Percentiles rank a stretch among this genome's conserved stretches.
phyloP scores from a whole-genome alignment of 1,139 yeast species.

The Geotrichum histeridarum region DNA sequence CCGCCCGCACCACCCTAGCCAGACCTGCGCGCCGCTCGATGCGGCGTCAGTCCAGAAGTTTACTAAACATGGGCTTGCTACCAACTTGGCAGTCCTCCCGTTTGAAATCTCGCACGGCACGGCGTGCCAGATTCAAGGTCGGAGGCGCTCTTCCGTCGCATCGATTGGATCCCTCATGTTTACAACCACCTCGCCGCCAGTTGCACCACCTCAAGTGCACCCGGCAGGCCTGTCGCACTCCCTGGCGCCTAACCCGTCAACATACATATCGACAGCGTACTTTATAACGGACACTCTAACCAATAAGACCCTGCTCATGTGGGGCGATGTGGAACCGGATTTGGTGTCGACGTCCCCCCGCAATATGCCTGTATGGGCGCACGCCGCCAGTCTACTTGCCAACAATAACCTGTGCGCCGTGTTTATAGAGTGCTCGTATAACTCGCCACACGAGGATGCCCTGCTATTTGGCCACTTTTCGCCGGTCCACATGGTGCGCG shows the following conservation, averaged over 20 bases:
- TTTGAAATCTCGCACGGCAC: conserved; percentile 19
- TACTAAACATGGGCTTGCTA: conserved; percentile 11
- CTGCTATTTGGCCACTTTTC: conserved; percentile 74
- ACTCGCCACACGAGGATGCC: conserved; percentile 44
- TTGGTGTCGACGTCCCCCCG: conserved; percentile 40
- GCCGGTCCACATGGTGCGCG: conserved; percentile 57
- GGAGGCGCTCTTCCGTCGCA: conserved; percentile 15
- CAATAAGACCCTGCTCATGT: conserved; percentile 47
- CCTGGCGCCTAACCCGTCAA: conserved; percentile 25
- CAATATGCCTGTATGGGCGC: conserved; percentile 54
- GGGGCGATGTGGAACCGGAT: conserved; percentile 84
- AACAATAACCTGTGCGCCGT: conserved; percentile 46
- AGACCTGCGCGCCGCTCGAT: background rate
- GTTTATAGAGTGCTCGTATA: conserved; percentile 72
- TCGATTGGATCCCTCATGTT: background rate
- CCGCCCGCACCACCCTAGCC: conserved; percentile 4
- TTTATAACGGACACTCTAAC: conserved; percentile 42
- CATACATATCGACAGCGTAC: conserved; percentile 49
- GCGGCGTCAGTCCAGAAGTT: background rate
- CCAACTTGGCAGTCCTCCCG: conserved; percentile 18
- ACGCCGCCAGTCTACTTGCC: conserved; percentile 47
- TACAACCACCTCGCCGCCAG: background rate
- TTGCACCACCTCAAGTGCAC: background rate
- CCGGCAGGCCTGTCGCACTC: conserved; percentile 25
- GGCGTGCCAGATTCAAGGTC: conserved; percentile 11